Conservation (phyloP, 352 stramenopile species). For the Phytophthora melonis region DNA sequence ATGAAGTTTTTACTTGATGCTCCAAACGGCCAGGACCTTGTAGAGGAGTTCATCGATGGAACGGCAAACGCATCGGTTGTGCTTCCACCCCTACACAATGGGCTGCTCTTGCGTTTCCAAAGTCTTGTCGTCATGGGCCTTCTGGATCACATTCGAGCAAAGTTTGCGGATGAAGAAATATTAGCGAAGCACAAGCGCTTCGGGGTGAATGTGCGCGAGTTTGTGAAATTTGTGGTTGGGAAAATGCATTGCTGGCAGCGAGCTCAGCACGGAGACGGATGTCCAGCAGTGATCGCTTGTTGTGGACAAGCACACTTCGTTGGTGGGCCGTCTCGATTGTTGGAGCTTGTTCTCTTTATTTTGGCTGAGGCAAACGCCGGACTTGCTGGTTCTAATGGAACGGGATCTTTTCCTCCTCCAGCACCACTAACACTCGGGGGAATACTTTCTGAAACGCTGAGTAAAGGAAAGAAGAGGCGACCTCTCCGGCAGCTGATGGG, state of each 20-base stretch:
- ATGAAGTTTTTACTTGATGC: slow-evolving; percentile 61
- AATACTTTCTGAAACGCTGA: slow-evolving; percentile 64
- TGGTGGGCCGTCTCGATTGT: slow-evolving; percentile 54
- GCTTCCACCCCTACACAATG: slow-evolving; percentile 52
- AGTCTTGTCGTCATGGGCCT: slow-evolving; percentile 61
- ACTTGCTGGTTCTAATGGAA: slow-evolving; percentile 24
- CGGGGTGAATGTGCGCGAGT: slow-evolving; percentile 64
- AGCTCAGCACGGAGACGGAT: slow-evolving; percentile 70
- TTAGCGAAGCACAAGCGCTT: slow-evolving; percentile 64
- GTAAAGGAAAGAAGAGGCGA: slow-evolving; percentile 61
- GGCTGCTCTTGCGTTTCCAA: slow-evolving; percentile 63
- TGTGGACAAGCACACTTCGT: slow-evolving; percentile 66
- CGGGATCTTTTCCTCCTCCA: slow-evolving; percentile 23
- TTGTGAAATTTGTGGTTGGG: slow-evolving; percentile 58
- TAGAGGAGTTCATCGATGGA: slow-evolving; percentile 62
- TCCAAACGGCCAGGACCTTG: slow-evolving; percentile 55
- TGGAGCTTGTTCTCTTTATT: slow-evolving; percentile 74
- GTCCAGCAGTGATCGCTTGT: slow-evolving; percentile 55
- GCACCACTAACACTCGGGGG: slow-evolving; percentile 51
- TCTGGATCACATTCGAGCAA: slow-evolving; percentile 58
- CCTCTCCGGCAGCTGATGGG: slow-evolving; percentile 61
- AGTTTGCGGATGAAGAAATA: slow-evolving; percentile 54
- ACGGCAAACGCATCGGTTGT: slow-evolving; percentile 44
- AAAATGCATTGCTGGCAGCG: slow-evolving; percentile 81
- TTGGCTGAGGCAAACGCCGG: slow-evolving; percentile 58